Base-by-base conservation (phyloP, 305 asterid genomes). In the Ilex paraguariensis region DNA sequence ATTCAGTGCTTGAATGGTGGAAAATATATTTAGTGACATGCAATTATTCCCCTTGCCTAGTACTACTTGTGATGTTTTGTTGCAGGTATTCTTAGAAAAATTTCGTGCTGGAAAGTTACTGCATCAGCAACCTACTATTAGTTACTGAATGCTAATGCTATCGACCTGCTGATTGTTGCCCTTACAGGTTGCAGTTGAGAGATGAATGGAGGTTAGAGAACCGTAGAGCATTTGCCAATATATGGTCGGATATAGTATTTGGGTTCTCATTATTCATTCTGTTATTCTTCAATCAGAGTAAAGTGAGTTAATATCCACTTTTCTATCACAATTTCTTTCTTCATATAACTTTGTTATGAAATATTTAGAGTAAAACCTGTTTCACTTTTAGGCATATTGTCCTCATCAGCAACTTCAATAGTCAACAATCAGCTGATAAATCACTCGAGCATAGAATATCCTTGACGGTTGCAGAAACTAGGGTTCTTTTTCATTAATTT, bases 211-310 rank as follows among this genome's bases (percentile, higher is more conserved):
- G 97, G 77, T 78, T 94, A 74, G 96, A 86, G 73, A 94, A 94
- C 79, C 95, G 97, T 39, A 81, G 76, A 66, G 87, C 91, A 62
- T 94, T 90, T 76, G 99, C 99, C 56, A 90, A 94, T 82, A 94
- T 94, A 70, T 94, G 89, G 91, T 94, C 99, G 5, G 97, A 94
- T 75, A 69, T 77, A 70, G 90, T 84, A 77, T 94, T 84, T 76
- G 99, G 97, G 75, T 66, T 85, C 67, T 86, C 99, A 63, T 69
- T 90, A 53, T 93, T 93, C 79, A 48, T 82, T 79, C 87, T 93
- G 71, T 80, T 93, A 60, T 88, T 78, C 88, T 84, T 82, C 91
- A 77, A 74, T 77, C 89, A 82, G 75, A 82, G 73, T 80, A 84
- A 87, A 79, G 99, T 90, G 79, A 84, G 96, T 77, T 65, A 54